Evolutionary conservation across 208 protist genomes (phyloP), one percentile per base, ranked within the genome.

Genomic region (Acanthamoeba lenticulata): DNA sequence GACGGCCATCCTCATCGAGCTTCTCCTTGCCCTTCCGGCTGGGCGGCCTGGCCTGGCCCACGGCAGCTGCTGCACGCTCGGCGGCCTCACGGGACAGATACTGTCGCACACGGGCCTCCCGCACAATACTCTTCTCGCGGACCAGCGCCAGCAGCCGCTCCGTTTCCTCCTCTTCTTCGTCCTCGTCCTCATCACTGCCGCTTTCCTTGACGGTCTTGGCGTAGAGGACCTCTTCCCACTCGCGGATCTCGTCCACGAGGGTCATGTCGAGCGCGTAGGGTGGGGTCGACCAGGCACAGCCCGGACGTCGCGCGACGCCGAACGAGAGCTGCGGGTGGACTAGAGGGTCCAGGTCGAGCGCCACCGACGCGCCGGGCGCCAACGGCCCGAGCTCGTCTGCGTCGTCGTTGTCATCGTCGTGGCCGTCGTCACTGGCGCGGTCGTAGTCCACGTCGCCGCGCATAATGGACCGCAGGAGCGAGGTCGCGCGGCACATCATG

Each of bases 241-340:
- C 72, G 15, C 72, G 72, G 29, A 83, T 83, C 40, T 83, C 72
- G 11, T 83, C 72, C 29, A 83, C 72, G 38, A 83, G 40, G 0
- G 72, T 52, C 72, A 83, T 83, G 72, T 83, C 72, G 11, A 83
- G 72, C 24, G 72, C 44, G 72, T 83, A 83, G 36, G 72, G 72
- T 21, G 72, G 72, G 2, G 72, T 32, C 17, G 72, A 83, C 72
- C 72, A 83, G 7, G 42, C 15, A n/a, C n/a, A n/a, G n/a, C n/a
- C n/a, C n/a, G n/a, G n/a, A n/a, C n/a, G n/a, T n/a, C n/a, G n/a
- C n/a, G n/a, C n/a, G 52, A 49, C 49, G 72, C 24, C 83, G 21
- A 72, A 90, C 11, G 49, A 57, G 21, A 90, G 83, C 57, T 67
- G 83, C 13, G 83, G 83, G 49, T 69, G 57, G 1, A 57, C 13